phyloP scores from a whole-genome alignment of 345 rosid species.

The Ailanthus altissimus region DNA sequence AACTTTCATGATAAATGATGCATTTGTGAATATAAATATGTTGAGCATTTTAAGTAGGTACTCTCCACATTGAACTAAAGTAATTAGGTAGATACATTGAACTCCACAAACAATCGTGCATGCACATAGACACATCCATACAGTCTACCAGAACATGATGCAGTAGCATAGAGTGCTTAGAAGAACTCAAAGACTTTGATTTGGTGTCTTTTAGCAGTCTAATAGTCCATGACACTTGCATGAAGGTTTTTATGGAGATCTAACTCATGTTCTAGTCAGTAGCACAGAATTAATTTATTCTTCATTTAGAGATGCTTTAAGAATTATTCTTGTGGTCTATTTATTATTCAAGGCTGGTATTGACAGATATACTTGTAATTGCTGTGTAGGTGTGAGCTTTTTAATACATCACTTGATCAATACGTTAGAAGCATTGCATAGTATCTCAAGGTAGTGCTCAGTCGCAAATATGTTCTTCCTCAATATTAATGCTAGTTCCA shows the following conservation, averaged over 20 bases:
- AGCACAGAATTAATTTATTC: neutral
- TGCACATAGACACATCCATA: neutral
- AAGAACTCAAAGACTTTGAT: neutral
- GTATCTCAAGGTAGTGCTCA: constrained; percentile 4
- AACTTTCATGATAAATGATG: neutral
- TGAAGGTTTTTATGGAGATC: neutral
- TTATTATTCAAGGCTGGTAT: neutral
- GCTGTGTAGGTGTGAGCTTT: constrained; percentile 66
- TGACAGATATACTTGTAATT: constrained; percentile 5
- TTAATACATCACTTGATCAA: constrained; percentile 73
- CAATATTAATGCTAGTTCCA: neutral
- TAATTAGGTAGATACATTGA: neutral
- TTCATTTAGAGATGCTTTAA: neutral
- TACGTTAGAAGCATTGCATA: constrained; percentile 79
- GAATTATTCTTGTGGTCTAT: neutral
- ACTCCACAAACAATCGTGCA: neutral
- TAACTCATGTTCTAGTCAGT: neutral
- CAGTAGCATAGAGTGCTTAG: neutral
- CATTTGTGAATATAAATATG: neutral
- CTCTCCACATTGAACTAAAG: neutral
- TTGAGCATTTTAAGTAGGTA: neutral
- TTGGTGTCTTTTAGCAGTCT: neutral
- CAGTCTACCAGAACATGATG: neutral
- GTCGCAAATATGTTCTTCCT: neutral
- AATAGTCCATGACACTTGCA: neutral